phyloP scores from a whole-genome alignment of 2,329 filamentous ascomycete species.

The Microdochium nivale region DNA sequence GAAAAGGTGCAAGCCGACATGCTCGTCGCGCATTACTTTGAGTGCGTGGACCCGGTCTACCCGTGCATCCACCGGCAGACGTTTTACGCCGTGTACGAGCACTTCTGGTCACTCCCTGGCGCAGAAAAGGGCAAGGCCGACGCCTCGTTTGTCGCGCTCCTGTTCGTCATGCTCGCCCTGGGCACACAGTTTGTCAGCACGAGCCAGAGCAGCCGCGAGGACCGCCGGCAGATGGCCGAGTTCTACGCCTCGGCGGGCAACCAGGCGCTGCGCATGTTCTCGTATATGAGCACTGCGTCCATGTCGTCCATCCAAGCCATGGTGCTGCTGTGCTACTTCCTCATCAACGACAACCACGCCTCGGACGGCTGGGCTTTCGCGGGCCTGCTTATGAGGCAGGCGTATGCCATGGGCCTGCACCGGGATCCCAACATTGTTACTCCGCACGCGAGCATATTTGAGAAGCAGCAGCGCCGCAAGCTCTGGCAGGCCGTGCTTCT shows the following conservation, averaged over 20 bases:
- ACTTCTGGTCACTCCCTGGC: slow-evolving; percentile 59
- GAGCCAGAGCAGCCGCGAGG: slow-evolving; percentile 37
- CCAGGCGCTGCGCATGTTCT: slow-evolving; percentile 66
- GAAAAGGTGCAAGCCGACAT: slow-evolving; percentile 70
- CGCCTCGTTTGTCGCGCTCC: slow-evolving; percentile 60
- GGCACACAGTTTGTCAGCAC: slow-evolving; percentile 68
- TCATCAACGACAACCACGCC: slow-evolving; percentile 80
- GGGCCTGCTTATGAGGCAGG: slow-evolving; percentile 67
- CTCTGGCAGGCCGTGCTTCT: slow-evolving; percentile 75
- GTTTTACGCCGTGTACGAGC: slow-evolving; percentile 71
- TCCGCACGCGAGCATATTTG: slow-evolving; percentile 56
- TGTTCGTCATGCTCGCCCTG: slow-evolving; percentile 70
- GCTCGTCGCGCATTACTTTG: slow-evolving; percentile 54
- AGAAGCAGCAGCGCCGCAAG: slow-evolving; percentile 72
- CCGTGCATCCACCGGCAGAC: slow-evolving; percentile 70
- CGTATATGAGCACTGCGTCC: slow-evolving; percentile 67
- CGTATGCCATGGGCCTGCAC: slow-evolving; percentile 75
- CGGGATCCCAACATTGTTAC: slow-evolving; percentile 68
- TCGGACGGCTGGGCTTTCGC: slow-evolving; percentile 79
- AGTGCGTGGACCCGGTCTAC: slow-evolving; percentile 71
- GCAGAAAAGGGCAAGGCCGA: slow-evolving; percentile 54
- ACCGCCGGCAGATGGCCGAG: slow-evolving; percentile 67
- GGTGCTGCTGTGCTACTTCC: slow-evolving; percentile 74
- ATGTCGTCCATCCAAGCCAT: slow-evolving; percentile 69
- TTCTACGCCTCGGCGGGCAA: slow-evolving; percentile 76